phyloP scores from a whole-genome alignment of 257 asterid genomes.

The Haberlea rhodopensis region DNA sequence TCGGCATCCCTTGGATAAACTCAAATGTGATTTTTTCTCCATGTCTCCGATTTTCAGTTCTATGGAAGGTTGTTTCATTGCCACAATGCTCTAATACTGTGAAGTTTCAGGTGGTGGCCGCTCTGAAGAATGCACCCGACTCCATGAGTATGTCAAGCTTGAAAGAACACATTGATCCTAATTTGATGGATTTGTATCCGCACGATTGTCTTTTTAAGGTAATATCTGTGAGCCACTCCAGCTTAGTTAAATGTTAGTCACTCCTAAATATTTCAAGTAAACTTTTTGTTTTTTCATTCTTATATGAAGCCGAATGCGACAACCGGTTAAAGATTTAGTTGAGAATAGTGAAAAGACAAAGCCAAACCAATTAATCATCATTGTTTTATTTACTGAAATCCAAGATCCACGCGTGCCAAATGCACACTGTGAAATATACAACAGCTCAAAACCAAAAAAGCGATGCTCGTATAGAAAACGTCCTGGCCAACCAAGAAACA shows the following conservation, averaged over 20 bases:
- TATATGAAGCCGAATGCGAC: no score
- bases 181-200: slow-evolving; percentile 77
- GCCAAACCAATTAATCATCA: no score
- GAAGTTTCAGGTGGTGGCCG: slow-evolving; percentile 78
- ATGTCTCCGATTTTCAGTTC: not conserved
- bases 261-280: no score
- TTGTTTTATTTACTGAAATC: no score
- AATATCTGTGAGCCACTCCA: slow-evolving; percentile 6
- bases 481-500: not conserved
- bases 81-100: slow-evolving; percentile 22
- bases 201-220: slow-evolving; percentile 96
- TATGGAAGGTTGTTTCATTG: not conserved
- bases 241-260: not conserved
- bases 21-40: not conserved
- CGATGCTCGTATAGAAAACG: no score
- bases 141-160: slow-evolving; percentile 76
- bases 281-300: no score
- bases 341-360: no score
- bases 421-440: no score
- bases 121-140: slow-evolving; percentile 72
- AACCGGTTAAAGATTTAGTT: no score
- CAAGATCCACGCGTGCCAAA: no score
- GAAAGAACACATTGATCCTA: slow-evolving; percentile 79
- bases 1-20: not conserved
- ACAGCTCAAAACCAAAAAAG: no score